Base-by-base conservation (phyloP, 257 asterid genomes). In the Fraxinus americana region DNA sequence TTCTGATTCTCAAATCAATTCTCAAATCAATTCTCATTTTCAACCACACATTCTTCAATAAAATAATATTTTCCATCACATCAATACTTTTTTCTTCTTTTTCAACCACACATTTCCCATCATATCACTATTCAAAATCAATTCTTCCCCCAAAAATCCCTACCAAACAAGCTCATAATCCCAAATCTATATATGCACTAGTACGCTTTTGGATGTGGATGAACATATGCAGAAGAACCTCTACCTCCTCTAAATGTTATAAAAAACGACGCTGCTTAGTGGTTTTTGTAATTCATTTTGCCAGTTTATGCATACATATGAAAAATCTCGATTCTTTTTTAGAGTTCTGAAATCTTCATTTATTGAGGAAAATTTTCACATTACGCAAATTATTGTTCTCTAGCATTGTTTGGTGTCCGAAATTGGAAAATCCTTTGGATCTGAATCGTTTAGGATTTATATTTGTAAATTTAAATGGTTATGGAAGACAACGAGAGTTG, bases 401-500 rank as follows among this genome's bases (percentile, higher is more conserved):
- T 19, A 21, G 27, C 65, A 54, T 54, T 19, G 65, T 17, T 14
- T 52, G 1, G 61, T 52, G 19, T 4, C 23, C 65, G 48, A 41
- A 41, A 41, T 41, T 41, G 48, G 14, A 41, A 41, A 41, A 41
- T 41, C 48, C 14, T 41, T 54, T 54, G 65, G 27, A 54, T 54
- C 65, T 54, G 66, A 57, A 2, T 36, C 59, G 48, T 48, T 70
- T 78, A 63, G 32, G 59, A 66, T 43, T 25, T 82, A 35, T 29
- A 13, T 35, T 29, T 73, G 16, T 16, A 7, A 25, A 29, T 48
- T 35, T 50, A 83, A 87, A 93, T 95, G 99, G 96, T 83, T 84
- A 92, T 87, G 85, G 96, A 91, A 45, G 96, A 89, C 57, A 89
- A 86, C 90, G 97, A 88, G 89, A 95, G 96, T 48, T 87, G 96